Evolutionary conservation across 1,139 yeast species (phyloP), one percentile per base, ranked within the genome.

Genomic region (Scheffersomyces segobiensis): DNA sequence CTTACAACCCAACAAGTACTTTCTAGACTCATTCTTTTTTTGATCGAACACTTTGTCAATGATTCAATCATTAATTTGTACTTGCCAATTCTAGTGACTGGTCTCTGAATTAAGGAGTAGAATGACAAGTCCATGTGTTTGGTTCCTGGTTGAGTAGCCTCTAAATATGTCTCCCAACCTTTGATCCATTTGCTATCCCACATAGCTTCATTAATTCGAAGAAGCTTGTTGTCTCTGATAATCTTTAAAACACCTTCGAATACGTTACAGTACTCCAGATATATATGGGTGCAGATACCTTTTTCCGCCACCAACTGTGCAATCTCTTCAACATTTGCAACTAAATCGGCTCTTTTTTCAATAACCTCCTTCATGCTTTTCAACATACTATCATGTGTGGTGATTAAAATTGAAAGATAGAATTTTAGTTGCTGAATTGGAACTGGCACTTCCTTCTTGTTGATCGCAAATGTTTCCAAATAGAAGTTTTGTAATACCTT

Each of bases 31-130:
- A 52, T 39, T 8, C 21, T 49, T 21, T 39, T 47, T 5, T 52
- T 46, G 26, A 55, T 51, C 21, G 74, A 63, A 48, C 63, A 57
- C 50, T 76, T 76, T 8, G 60, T 46, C 5, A 85, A 63, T 1
- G 81, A 73, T 52, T 82, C 83, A 22, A 84, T 62, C 26, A 86
- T 75, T 50, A 87, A 70, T 54, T 78, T 76, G 64, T 86, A 86
- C 62, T 85, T 83, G 5, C 81, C 72, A 18, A 84, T 75, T 59
- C 90, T 71, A 22, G 81, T 73, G 3, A 84, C 75, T 1, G 91
- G 90, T 66, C 79, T 79, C 61, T 84, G 86, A 48, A 84, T 69
- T 54, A 86, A 73, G 0, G 89, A 85, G 17, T 72, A 62, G 52
- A 83, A 80, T 0, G 86, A 80, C 22, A 83, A 68, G 64, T 84